A percentile compares a stretch with the other conserved stretches of the same genome.
phyloP scores from a whole-genome alignment of 2,329 filamentous ascomycete species.

The Colletotrichum camelliae region DNA sequence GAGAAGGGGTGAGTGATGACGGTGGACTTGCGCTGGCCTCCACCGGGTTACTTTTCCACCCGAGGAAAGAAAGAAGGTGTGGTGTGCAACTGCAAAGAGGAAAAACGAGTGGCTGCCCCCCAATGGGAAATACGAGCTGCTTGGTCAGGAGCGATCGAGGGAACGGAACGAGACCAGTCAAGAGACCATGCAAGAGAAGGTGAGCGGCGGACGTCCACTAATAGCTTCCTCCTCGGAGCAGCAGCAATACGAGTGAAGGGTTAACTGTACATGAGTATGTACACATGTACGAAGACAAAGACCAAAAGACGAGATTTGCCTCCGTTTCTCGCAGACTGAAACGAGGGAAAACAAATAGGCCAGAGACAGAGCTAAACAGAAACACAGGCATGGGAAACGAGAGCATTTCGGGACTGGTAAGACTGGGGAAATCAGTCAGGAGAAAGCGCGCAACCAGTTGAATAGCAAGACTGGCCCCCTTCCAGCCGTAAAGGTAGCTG shows the following conservation, averaged over 20 bases:
- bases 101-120: background rate
- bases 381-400: background rate
- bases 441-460: conserved; percentile 9
- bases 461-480: background rate
- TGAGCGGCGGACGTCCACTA: conserved; percentile 6
- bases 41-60: background rate
- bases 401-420: conserved; percentile 13
- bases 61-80: background rate
- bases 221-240: background rate
- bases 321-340: background rate
- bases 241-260: conserved; percentile 1
- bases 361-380: background rate
- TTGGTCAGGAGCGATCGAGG: background rate
- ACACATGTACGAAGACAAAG: background rate
- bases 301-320: background rate
- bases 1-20: background rate
- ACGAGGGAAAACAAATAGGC: conserved; percentile 1
- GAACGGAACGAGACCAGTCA: background rate
- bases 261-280: background rate
- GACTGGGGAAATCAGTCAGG: conserved; percentile 7
- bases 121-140: conserved; percentile 12
- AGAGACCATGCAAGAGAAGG: background rate
- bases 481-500: background rate
- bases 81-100: background rate
- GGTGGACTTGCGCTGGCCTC: conserved; percentile 10